Evolutionary conservation across 345 rosid species (phyloP), one percentile per base, ranked within the genome.

Genomic region (Nephelium lappaceum): DNA sequence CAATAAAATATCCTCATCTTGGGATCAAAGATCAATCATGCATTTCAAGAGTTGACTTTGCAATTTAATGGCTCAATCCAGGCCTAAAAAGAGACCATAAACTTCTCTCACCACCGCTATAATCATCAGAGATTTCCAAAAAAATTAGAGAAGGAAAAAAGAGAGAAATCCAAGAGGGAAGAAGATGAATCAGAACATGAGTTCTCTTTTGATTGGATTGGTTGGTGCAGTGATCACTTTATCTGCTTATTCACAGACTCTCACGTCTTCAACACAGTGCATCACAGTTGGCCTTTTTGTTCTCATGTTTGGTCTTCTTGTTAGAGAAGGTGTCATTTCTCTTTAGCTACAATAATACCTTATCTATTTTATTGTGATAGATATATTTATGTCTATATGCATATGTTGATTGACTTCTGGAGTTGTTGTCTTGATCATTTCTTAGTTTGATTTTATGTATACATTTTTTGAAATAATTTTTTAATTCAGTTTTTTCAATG

Each of bases 191-290:
- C 86, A 76, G 77, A 91, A 89, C 81, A n/a, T 78, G 85, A 87
- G 73, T 31, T 84, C 91, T 67, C 80, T 91, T 12, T 61, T 85
- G 80, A 93, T 94, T 21, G 98, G 97, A 78, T 47, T 90, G 67
- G 84, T 87, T 3, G 97, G 98, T 4, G 98, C 93, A 62, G 80
- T 80, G 11, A 85, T 94, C 83, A 94, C 98, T 73, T 78, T 93
- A 27, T 86, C 90, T 63, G 96, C 97, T 10, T 94, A 93, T 77
- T 89, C 93, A 42, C 96, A 94, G 86, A 84, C 88, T 4, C 21
- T 76, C 64, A 60, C 90, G 51, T 81, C 89, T 67, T 83, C 95
- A 25, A 90, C 91, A 16, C 87, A 81, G 57, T 92, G 92, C 81
- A 61, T 94, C 49, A 67, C 85, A 8, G 82, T 85, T 49, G 98